Percentiles rank a stretch among this genome's conserved stretches.
These are phyloP conservation scores for Suhomyces vadensis DNA, from an alignment of 805 yeast genomes.

Conservation along the genomic window DNA sequence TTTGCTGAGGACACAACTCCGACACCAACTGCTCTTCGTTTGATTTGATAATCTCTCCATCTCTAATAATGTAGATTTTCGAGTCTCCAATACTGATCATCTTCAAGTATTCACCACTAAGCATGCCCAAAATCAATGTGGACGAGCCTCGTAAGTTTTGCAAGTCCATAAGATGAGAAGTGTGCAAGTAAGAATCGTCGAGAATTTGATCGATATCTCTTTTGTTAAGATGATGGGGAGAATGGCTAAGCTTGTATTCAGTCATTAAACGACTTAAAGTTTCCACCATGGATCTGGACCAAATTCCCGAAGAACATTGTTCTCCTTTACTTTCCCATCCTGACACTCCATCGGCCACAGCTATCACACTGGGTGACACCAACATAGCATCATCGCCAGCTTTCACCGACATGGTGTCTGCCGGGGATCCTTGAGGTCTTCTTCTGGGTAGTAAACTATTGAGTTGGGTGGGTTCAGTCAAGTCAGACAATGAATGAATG, in stretches of 20 bases:
- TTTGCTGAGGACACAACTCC: slow-evolving; percentile 52
- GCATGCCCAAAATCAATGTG: slow-evolving; percentile 49
- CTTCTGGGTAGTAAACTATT: slow-evolving; percentile 49
- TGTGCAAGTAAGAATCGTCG: slow-evolving; percentile 50
- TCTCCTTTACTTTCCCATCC: slow-evolving; percentile 50
- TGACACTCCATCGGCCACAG: slow-evolving; percentile 58
- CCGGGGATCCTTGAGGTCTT: slow-evolving; percentile 53
- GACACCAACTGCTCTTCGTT: slow-evolving; percentile 50
- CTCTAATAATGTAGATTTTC: slow-evolving; percentile 47
- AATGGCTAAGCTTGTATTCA: slow-evolving; percentile 42
- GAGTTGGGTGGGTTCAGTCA: slow-evolving; percentile 49
- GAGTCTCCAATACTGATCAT: slow-evolving; percentile 56
- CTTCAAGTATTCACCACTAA: slow-evolving; percentile 47
- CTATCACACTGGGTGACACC: slow-evolving; percentile 51
- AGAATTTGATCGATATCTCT: slow-evolving; percentile 44
- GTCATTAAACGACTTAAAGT: slow-evolving; percentile 48
- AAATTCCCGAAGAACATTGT: slow-evolving; percentile 49
- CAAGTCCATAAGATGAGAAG: slow-evolving; percentile 51
- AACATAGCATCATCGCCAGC: slow-evolving; percentile 62
- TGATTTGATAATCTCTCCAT: slow-evolving; percentile 42
- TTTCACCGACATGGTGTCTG: slow-evolving; percentile 51
- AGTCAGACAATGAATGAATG: slow-evolving; percentile 50
- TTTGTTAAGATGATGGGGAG: slow-evolving; percentile 39
- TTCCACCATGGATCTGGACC: slow-evolving; percentile 55
- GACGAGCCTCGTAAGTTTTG: slow-evolving; percentile 51